A percentile compares a stretch with the other conserved stretches of the same genome.
phyloP scores from a whole-genome alignment of 306 rosid species.

The Carpinus fangiana region DNA sequence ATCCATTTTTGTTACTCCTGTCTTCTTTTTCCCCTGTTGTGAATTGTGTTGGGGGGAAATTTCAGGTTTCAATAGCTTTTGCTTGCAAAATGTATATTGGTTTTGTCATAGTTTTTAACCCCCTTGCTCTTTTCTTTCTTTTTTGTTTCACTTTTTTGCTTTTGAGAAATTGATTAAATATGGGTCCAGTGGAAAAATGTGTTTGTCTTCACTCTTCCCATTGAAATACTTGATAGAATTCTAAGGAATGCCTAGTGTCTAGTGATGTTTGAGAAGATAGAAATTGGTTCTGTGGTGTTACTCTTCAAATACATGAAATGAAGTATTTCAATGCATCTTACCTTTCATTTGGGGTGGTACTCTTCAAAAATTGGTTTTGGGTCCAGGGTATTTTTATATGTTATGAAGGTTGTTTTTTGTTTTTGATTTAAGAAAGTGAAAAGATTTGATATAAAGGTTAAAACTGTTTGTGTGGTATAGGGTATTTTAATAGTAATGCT shows the following conservation, averaged over 20 bases:
- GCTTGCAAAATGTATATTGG: slow-evolving; percentile 64
- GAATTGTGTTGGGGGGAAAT: slow-evolving; percentile 49
- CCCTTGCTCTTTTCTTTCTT: slow-evolving; percentile 9
- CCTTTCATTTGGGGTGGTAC: not conserved
- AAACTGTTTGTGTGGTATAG: too few relatives aligned
- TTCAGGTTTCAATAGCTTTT: slow-evolving; percentile 36
- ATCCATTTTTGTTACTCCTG: slow-evolving; percentile 26
- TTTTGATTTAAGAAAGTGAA: too few relatives aligned
- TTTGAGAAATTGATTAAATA: slow-evolving; percentile 19
- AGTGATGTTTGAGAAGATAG: not conserved
- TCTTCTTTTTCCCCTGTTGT: slow-evolving; percentile 44
- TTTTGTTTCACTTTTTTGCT: too few relatives aligned
- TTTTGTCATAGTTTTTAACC: slow-evolving; percentile 32
- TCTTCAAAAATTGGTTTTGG: too few relatives aligned
- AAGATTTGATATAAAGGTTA: too few relatives aligned
- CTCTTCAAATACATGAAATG: not conserved
- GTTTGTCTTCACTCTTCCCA: not conserved
- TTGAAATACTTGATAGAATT: not conserved
- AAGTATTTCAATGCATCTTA: not conserved
- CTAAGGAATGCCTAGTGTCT: not conserved
- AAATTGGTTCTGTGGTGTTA: too few relatives aligned
- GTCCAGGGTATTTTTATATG: too few relatives aligned
- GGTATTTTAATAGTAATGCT: too few relatives aligned
- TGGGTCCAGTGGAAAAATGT: not conserved
- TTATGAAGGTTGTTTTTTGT: too few relatives aligned